These are phyloP conservation scores for Steccherinum ochraceum DNA, from an alignment of 768 basidiomycete genomes.

Conservation along the genomic window DNA sequence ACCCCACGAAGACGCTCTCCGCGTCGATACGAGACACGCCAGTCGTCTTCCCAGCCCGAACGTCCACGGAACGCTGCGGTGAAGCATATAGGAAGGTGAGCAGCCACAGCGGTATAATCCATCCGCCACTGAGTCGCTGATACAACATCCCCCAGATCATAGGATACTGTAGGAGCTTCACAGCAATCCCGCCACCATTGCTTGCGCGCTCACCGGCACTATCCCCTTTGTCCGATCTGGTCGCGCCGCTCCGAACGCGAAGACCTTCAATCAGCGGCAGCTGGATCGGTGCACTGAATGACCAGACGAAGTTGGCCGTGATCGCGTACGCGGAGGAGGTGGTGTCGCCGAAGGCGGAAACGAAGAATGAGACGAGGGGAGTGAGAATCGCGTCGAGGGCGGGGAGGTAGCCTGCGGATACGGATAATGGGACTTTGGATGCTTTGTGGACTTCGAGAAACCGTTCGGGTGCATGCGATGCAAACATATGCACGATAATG, in stretches of 20 bases:
- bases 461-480: slow-evolving; percentile 4
- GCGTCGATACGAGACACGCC: slow-evolving; percentile 2
- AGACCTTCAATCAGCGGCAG: slow-evolving; percentile 3
- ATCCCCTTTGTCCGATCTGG: no score
- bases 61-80: not conserved
- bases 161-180: not conserved
- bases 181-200: not conserved
- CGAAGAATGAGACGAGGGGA: slow-evolving; percentile 5
- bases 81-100: not conserved
- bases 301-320: slow-evolving; percentile 5
- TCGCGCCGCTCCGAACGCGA: not conserved
- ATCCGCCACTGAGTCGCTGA: slow-evolving; percentile 3
- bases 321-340: slow-evolving; percentile 1
- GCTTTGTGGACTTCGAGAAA: slow-evolving; percentile 3
- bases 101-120: slow-evolving; percentile 6
- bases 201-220: not conserved
- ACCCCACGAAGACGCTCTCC: slow-evolving; percentile 4
- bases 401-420: not conserved
- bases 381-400: slow-evolving; percentile 3
- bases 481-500: slow-evolving; percentile 3
- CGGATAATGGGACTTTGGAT: not conserved
- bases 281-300: slow-evolving; percentile 4
- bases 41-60: no score
- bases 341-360: slow-evolving; percentile 1
- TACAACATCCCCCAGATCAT: slow-evolving; percentile 5